These are phyloP conservation scores for Saccharomycopsis olivae DNA, from an alignment of 805 yeast species.

Conservation along the genomic window DNA sequence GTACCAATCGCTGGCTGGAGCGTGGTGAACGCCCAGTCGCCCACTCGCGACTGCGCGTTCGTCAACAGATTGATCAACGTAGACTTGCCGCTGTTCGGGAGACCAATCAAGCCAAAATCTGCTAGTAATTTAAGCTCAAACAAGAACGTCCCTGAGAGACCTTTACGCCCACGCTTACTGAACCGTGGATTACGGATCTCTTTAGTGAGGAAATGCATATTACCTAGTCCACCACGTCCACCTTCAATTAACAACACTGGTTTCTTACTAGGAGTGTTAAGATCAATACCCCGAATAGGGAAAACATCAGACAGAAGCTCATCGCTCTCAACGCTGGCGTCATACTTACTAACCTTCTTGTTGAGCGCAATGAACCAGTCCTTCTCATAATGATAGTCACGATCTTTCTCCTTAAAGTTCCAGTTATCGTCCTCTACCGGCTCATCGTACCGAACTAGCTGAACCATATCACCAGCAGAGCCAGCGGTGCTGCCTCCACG, in stretches of 20 bases:
- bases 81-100: constrained; percentile 96
- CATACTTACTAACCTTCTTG: constrained; percentile 54
- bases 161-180: constrained; percentile 67
- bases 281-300: constrained; percentile 76
- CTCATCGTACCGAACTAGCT: too few relatives aligned
- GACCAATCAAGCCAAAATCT: constrained; percentile 86
- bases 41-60: constrained; percentile 80
- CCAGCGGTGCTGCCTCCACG: too few relatives aligned
- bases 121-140: constrained; percentile 85
- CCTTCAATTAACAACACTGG: constrained; percentile 72
- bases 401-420: constrained; percentile 73
- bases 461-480: too few relatives aligned
- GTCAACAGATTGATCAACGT: constrained; percentile 81
- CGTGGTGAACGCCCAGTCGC: constrained; percentile 97
- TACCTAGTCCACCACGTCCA: constrained; percentile 92
- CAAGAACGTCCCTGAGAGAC: constrained; percentile 54
- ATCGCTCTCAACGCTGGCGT: constrained; percentile 40
- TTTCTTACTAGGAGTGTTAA: constrained; percentile 44
- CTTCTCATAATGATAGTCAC: constrained; percentile 53
- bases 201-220: constrained; percentile 84
- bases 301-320: constrained; percentile 60
- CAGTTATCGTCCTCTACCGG: constrained; percentile 67
- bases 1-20: constrained; percentile 89
- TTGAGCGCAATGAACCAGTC: constrained; percentile 59
- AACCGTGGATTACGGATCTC: constrained; percentile 85